phyloP scores from a whole-genome alignment of 73 alveolate genomes.

The Tetrahymena borealis region DNA sequence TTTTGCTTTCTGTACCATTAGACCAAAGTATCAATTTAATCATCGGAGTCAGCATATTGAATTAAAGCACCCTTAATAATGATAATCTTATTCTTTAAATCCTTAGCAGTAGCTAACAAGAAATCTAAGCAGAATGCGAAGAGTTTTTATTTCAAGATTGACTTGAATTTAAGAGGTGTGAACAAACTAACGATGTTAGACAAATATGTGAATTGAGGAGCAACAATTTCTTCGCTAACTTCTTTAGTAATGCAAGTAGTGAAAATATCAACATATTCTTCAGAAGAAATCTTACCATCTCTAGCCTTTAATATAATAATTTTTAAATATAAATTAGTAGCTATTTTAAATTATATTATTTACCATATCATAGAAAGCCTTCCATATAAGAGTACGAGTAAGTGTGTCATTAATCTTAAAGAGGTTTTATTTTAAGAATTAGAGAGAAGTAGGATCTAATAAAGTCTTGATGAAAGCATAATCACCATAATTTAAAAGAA shows the following conservation, averaged over 20 bases:
- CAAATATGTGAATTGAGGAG: conserved; percentile 9
- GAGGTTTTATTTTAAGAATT: conserved; percentile 3
- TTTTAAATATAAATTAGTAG: neutral
- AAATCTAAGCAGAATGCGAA: neutral
- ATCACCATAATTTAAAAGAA: conserved; percentile 29
- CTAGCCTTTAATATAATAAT: neutral
- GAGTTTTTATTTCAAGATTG: neutral
- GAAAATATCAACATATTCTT: conserved; percentile 22
- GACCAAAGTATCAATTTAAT: neutral
- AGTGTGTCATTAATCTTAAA: conserved; percentile 1
- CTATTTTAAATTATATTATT: neutral
- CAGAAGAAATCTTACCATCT: conserved; percentile 43
- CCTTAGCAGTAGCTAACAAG: neutral
- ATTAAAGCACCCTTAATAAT: neutral
- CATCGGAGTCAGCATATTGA: conserved; percentile 11
- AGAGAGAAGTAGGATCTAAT: conserved; percentile 9
- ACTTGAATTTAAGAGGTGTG: conserved; percentile 32
- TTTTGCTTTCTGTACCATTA: conserved; percentile 9
- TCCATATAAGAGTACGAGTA: conserved; percentile 27
- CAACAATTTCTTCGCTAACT: conserved; percentile 27
- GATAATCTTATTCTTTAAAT: neutral
- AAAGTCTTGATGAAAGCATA: conserved; percentile 14
- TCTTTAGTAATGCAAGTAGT: neutral
- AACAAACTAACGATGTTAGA: neutral
- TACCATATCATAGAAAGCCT: conserved; percentile 35